Conservation (phyloP, 176 grass and related monocot genomes). For the Musa troglodytarum region DNA sequence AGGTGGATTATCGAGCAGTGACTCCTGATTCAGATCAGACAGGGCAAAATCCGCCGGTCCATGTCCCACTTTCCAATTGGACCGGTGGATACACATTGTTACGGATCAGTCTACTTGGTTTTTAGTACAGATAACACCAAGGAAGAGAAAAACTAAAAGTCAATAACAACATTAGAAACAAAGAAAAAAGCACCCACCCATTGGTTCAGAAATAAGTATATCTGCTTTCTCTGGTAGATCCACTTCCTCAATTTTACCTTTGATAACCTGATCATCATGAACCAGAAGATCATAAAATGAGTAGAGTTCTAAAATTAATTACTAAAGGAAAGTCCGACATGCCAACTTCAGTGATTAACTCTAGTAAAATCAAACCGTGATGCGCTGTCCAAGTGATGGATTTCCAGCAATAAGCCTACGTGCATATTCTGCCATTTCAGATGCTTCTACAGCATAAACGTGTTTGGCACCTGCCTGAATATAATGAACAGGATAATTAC, state of each 20-base stretch:
- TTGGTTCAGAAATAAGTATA: slow-evolving; percentile 94
- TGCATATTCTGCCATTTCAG: slow-evolving; percentile 96
- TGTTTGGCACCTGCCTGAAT: slow-evolving; percentile 94
- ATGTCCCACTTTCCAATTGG: too few species aligned
- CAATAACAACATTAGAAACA: neutral
- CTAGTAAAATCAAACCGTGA: slow-evolving; percentile 70
- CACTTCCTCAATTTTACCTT: slow-evolving; percentile 96
- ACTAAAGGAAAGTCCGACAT: slow-evolving; percentile 7
- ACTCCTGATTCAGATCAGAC: too few species aligned
- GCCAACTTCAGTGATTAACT: slow-evolving; percentile 11
- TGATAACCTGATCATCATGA: slow-evolving; percentile 56
- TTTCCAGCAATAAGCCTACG: slow-evolving; percentile 81
- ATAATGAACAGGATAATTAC: slow-evolving; percentile 18
- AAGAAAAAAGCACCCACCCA: slow-evolving; percentile 47
- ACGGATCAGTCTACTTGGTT: too few species aligned
- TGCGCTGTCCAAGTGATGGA: slow-evolving; percentile 70
- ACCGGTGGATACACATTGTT: too few species aligned
- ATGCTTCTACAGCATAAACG: slow-evolving; percentile 96
- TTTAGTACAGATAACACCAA: slow-evolving; percentile 8
- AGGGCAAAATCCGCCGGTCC: too few species aligned
- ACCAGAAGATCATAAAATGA: slow-evolving; percentile 9
- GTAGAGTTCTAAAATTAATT: neutral
- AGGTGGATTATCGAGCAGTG: too few species aligned
- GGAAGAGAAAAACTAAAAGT: neutral
- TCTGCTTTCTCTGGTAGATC: slow-evolving; percentile 99